phyloP scores from a whole-genome alignment of 768 basidiomycete species.

The Lactarius tabidus region DNA sequence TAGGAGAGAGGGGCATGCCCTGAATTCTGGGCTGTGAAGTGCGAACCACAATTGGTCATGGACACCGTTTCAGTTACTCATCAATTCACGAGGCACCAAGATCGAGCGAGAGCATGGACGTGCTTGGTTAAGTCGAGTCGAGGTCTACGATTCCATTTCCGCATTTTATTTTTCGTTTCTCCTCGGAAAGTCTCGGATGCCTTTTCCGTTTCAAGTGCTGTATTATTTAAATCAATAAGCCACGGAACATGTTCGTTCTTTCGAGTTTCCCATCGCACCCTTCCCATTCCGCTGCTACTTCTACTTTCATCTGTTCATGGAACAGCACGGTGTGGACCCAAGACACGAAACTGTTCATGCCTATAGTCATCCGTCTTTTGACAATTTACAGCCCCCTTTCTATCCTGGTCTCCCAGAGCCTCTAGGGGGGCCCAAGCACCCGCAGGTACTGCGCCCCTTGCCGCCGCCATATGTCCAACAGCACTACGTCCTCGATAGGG shows the following conservation, averaged over 20 bases:
- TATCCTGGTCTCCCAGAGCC: slow-evolving; percentile 4
- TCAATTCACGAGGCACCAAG: slow-evolving; percentile 24
- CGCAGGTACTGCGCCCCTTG: slow-evolving; percentile 4
- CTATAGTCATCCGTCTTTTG: not conserved
- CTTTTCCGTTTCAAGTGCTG: slow-evolving; percentile 15
- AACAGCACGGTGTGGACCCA: slow-evolving; percentile 10
- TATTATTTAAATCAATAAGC: slow-evolving; percentile 24
- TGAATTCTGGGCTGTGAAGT: not conserved
- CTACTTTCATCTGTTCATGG: slow-evolving; percentile 1
- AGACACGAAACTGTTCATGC: slow-evolving; percentile 7
- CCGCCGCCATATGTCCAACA: slow-evolving; percentile 3
- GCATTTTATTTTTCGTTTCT: slow-evolving; percentile 19
- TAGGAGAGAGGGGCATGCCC: not conserved
- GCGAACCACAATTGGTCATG: slow-evolving; percentile 9
- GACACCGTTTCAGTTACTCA: slow-evolving; percentile 18
- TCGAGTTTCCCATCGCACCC: slow-evolving; percentile 3
- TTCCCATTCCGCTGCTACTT: not conserved
- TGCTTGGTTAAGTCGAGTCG: slow-evolving; percentile 16
- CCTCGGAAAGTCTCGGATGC: slow-evolving; percentile 20
- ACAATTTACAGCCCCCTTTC: slow-evolving; percentile 8
- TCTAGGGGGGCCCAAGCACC: slow-evolving; percentile 1
- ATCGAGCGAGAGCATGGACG: slow-evolving; percentile 20
- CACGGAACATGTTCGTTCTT: not conserved
- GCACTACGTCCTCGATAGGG: slow-evolving; percentile 4
- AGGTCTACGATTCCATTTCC: slow-evolving; percentile 15